These are phyloP conservation scores for Marsdenia floribunda DNA, from an alignment of 257 asterid genomes.

Conservation along the genomic window DNA sequence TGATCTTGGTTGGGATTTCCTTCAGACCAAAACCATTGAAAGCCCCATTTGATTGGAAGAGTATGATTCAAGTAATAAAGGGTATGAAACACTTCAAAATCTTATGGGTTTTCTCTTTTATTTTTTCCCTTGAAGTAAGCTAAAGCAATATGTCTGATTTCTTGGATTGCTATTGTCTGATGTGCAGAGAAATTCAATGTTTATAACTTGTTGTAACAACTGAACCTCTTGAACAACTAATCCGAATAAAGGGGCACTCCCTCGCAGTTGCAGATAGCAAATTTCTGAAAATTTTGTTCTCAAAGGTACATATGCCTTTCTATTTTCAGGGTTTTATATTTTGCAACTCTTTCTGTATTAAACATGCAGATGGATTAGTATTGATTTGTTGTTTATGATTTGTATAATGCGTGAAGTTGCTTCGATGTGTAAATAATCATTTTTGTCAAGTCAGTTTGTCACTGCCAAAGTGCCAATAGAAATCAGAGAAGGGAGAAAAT, in stretches of 20 bases:
- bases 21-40: not conserved
- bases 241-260: not conserved
- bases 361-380: not conserved
- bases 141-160: not conserved
- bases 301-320: not conserved
- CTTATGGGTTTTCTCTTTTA: not conserved
- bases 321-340: not conserved
- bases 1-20: not conserved
- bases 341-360: not conserved
- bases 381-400: not conserved
- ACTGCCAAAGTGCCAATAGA: not conserved
- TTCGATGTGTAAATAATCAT: not conserved
- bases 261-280: not conserved
- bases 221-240: not conserved
- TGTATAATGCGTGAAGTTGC: no score
- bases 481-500: not conserved
- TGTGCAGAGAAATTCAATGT: not conserved
- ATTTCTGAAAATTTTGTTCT: not conserved
- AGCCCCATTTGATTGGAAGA: not conserved
- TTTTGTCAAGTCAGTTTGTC: not conserved
- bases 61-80: not conserved
- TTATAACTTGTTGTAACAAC: not conserved
- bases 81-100: not conserved
- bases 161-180: not conserved
- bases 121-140: not conserved